These are phyloP conservation scores for Durio zibethinus DNA, from an alignment of 345 rosid species.

Conservation along the genomic window DNA sequence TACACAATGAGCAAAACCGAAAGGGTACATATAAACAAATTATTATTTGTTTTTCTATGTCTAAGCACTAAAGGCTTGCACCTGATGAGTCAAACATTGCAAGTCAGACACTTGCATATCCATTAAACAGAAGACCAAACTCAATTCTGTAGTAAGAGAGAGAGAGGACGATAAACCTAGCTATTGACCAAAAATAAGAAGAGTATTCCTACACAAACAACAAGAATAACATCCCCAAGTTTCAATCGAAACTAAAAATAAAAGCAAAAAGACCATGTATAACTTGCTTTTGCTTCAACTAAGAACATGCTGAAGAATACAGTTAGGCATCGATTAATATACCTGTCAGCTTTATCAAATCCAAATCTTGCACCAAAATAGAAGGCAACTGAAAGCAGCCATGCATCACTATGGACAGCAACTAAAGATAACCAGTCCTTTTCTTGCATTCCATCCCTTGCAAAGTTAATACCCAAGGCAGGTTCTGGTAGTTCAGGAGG, in stretches of 20 bases:
- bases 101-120: too few relatives aligned
- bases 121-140: neutral
- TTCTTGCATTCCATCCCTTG: slow-evolving; percentile 88
- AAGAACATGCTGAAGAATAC: neutral
- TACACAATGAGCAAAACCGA: neutral
- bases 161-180: neutral
- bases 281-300: neutral
- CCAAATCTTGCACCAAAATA: slow-evolving; percentile 89
- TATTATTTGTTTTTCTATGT: neutral
- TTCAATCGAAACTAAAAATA: neutral
- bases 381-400: slow-evolving; percentile 91
- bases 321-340: neutral
- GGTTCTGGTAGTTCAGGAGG: slow-evolving; percentile 98
- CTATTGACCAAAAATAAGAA: neutral
- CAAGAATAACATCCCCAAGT: neutral
- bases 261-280: neutral
- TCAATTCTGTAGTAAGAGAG: neutral
- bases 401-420: slow-evolving; percentile 76
- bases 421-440: slow-evolving; percentile 91
- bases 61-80: neutral
- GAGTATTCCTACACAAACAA: neutral
- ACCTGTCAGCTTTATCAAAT: slow-evolving; percentile 91
- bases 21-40: neutral
- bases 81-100: neutral
- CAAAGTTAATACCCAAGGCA: slow-evolving; percentile 91